Conservation (phyloP, 106 monocot genomes). For the Dactylorhiza incarnata region DNA sequence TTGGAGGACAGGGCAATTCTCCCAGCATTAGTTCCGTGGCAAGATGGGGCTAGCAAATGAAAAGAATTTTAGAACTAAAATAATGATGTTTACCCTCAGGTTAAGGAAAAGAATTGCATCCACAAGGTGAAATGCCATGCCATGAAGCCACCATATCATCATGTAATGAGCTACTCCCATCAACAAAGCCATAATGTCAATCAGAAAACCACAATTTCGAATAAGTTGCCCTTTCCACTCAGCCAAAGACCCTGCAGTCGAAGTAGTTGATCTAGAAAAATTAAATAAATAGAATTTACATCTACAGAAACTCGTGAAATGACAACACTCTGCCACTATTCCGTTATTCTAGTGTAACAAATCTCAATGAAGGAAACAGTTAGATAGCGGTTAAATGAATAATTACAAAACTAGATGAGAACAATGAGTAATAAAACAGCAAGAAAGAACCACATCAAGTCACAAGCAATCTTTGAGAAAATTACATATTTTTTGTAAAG, state of each 20-base stretch:
- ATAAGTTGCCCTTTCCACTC: slow-evolving; percentile 68
- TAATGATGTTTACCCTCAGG: slow-evolving; percentile 52
- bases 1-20: not conserved
- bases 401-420: not conserved
- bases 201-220: slow-evolving; percentile 73
- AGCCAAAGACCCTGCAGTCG: slow-evolving; percentile 64
- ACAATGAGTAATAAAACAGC: not conserved
- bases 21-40: not conserved
- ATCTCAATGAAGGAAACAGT: not conserved
- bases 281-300: not conserved
- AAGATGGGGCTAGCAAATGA: not conserved
- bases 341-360: not conserved
- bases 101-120: slow-evolving; percentile 87
- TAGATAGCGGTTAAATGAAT: not conserved
- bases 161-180: slow-evolving; percentile 86
- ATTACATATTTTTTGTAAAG: not conserved
- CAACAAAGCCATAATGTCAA: slow-evolving; percentile 65
- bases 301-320: not conserved
- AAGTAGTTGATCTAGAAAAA: not conserved
- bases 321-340: not conserved
- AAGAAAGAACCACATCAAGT: not conserved
- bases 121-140: slow-evolving; percentile 82
- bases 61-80: not conserved
- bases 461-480: not conserved
- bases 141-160: slow-evolving; percentile 87